Conservation (phyloP, 176 grass and related monocot species). For the Paspalum vaginatum region DNA sequence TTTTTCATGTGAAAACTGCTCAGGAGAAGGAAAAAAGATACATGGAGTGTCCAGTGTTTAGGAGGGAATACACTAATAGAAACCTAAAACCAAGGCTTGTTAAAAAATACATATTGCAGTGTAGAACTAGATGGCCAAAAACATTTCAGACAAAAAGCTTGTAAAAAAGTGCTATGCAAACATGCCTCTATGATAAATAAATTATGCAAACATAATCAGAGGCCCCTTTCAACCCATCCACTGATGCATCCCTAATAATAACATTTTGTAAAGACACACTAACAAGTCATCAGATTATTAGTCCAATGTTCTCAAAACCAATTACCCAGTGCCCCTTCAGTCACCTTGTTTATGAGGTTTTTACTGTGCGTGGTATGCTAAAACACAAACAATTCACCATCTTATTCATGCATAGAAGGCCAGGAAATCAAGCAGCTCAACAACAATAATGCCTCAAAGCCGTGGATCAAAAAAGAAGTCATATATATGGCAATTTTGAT, state of each 20-base stretch:
- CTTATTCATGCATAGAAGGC: neutral
- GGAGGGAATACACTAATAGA: neutral
- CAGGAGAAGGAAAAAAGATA: neutral
- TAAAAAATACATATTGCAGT: neutral
- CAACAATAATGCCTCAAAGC: neutral
- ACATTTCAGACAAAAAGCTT: neutral
- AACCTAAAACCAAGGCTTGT: neutral
- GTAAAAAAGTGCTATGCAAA: neutral
- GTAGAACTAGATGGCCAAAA: conserved; percentile 1
- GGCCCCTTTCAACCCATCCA: neutral
- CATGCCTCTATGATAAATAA: neutral
- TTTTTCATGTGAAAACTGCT: neutral
- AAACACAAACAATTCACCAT: neutral
- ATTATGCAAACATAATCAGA: neutral
- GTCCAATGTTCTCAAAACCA: neutral
- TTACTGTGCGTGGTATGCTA: neutral
- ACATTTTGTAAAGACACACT: neutral
- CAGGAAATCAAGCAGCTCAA: neutral
- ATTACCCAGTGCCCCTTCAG: neutral
- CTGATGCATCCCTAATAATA: neutral
- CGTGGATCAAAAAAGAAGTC: neutral
- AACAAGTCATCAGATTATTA: neutral
- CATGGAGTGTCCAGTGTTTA: neutral
- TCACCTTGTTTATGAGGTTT: neutral
- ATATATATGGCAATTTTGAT: neutral